phyloP scores from a whole-genome alignment of 805 yeast species.

The Candida alai region DNA sequence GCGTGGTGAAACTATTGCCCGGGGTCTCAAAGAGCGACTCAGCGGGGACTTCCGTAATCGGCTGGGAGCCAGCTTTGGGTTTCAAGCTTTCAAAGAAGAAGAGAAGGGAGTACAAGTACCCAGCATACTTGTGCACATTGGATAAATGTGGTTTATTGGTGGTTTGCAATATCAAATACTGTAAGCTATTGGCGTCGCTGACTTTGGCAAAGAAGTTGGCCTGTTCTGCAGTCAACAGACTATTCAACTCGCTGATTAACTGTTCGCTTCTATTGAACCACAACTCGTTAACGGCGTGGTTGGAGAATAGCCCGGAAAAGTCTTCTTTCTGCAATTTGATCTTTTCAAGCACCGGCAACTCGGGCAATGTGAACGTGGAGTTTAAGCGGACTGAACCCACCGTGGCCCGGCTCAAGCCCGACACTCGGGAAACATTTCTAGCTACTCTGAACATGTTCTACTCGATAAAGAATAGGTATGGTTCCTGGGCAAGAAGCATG shows the following conservation, averaged over 20 bases:
- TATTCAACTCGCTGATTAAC: slow-evolving; percentile 33
- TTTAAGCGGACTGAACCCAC: slow-evolving; percentile 8
- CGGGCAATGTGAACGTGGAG: slow-evolving; percentile 31
- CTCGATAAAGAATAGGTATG: no score
- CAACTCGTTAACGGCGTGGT: slow-evolving; percentile 28
- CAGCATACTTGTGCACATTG: slow-evolving; percentile 42
- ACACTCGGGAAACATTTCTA: no score
- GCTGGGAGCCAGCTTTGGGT: slow-evolving; percentile 6
- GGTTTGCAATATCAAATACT: slow-evolving; percentile 36
- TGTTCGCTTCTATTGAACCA: slow-evolving; percentile 38
- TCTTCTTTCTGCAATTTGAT: slow-evolving; percentile 22
- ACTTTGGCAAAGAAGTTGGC: no score
- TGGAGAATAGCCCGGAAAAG: slow-evolving; percentile 34
- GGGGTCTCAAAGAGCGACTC: slow-evolving; percentile 40
- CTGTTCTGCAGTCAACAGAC: slow-evolving; percentile 22
- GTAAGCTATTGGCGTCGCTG: slow-evolving; percentile 17
- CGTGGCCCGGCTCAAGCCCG: no score
- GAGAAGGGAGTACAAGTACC: slow-evolving; percentile 46
- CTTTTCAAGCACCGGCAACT: slow-evolving; percentile 27
- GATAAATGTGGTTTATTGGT: slow-evolving; percentile 44
- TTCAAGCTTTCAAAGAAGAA: slow-evolving; percentile 46
- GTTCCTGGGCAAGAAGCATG: no score
- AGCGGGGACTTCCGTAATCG: slow-evolving; percentile 12
- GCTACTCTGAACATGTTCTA: no score
- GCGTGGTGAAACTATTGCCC: slow-evolving; percentile 29